Evolutionary conservation across 768 basidiomycete species (phyloP).

Genomic region (Agrocybe chaxingu): DNA sequence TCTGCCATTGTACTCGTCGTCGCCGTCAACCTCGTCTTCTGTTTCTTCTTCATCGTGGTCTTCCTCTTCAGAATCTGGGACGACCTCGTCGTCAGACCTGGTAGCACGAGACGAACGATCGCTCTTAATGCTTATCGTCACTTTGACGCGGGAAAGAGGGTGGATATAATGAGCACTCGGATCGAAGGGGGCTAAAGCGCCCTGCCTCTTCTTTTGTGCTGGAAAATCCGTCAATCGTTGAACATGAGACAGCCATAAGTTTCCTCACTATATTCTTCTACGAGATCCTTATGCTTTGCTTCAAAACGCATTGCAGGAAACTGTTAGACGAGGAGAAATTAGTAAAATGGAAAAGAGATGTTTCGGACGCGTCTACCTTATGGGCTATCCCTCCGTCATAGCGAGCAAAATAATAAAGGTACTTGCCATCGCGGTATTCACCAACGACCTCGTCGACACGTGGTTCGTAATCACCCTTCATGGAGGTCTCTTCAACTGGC

Average conservation of each 20-base stretch:
- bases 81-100: slow-evolving; percentile 14
- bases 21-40: slow-evolving; percentile 18
- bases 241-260: slow-evolving; percentile 24
- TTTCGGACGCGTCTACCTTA: slow-evolving; percentile 39
- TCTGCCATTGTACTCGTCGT: slow-evolving; percentile 10
- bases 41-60: slow-evolving; percentile 16
- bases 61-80: slow-evolving; percentile 26
- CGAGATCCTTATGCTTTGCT: slow-evolving; percentile 36
- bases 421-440: slow-evolving; percentile 38
- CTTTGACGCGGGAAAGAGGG: slow-evolving; percentile 51
- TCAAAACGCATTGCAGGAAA: slow-evolving; percentile 38
- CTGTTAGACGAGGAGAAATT: slow-evolving; percentile 26
- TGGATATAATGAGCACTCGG: slow-evolving; percentile 58
- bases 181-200: slow-evolving; percentile 49
- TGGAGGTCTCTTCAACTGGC: slow-evolving; percentile 26
- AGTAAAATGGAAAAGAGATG: neutral
- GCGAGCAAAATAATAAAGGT: slow-evolving; percentile 60
- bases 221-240: slow-evolving; percentile 55
- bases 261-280: slow-evolving; percentile 55
- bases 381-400: slow-evolving; percentile 54
- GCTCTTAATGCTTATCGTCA: slow-evolving; percentile 29
- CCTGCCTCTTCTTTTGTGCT: slow-evolving; percentile 38
- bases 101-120: slow-evolving; percentile 2
- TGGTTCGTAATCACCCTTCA: slow-evolving; percentile 29
- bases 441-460: slow-evolving; percentile 51